Percentiles rank a stretch among this genome's conserved stretches.
These are phyloP conservation scores for Metschnikowia chrysomelidarum DNA, from an alignment of 805 yeast genomes.

Conservation along the genomic window DNA sequence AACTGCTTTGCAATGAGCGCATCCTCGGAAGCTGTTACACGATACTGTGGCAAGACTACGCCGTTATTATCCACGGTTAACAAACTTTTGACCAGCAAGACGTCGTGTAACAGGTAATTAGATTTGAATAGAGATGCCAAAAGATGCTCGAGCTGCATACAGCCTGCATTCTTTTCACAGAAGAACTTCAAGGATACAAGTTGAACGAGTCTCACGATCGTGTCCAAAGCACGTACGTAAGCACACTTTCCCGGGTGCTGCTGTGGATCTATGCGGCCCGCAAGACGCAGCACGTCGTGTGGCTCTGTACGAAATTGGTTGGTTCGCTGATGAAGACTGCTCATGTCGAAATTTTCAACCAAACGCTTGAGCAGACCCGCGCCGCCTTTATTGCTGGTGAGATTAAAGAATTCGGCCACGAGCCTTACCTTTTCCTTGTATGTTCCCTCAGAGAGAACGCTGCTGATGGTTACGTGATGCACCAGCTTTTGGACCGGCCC, in stretches of 20 bases:
- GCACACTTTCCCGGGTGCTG: conserved; percentile 16
- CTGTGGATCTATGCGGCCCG: conserved; percentile 11
- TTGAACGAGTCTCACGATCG: conserved; percentile 14
- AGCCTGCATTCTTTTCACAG: conserved; percentile 1
- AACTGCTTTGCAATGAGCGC: conserved; percentile 7
- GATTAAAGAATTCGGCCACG: conserved; percentile 14
- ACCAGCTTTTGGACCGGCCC: not conserved
- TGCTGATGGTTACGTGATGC: conserved; percentile 8
- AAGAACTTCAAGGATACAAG: conserved; percentile 13
- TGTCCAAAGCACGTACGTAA: conserved; percentile 16
- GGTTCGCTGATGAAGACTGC: conserved; percentile 6
- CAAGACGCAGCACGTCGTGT: conserved; percentile 11
- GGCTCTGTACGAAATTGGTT: conserved; percentile 3
- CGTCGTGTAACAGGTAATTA: conserved; percentile 9
- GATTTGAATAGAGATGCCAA: conserved; percentile 9
- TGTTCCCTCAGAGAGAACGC: conserved; percentile 16
- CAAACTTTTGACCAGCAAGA: conserved; percentile 11
- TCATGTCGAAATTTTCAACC: conserved; percentile 10
- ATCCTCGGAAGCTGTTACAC: conserved; percentile 5
- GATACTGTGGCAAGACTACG: not conserved
- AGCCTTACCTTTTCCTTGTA: conserved; percentile 19
- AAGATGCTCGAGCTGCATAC: conserved; percentile 2
- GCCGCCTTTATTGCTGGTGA: conserved; percentile 3
- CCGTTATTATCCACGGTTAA: conserved; percentile 3
- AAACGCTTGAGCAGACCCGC: conserved; percentile 13